These are phyloP conservation scores for Sanguinoderma infundibulare DNA, from an alignment of 1,284 basidiomycete species.

Conservation along the genomic window DNA sequence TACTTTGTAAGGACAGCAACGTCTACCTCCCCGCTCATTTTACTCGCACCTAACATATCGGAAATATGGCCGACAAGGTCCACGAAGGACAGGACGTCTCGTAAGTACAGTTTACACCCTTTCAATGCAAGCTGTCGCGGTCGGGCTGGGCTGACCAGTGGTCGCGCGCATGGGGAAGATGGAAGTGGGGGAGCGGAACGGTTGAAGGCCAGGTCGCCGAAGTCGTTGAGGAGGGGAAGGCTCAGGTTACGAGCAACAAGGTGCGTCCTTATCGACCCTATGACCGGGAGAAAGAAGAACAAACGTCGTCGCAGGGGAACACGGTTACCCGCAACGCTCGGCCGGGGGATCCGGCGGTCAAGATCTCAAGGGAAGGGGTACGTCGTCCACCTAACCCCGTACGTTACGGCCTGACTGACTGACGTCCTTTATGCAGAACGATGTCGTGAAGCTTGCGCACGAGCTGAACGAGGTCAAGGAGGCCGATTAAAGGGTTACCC, in stretches of 20 bases:
- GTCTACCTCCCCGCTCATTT: neutral
- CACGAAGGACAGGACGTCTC: conserved; percentile 37
- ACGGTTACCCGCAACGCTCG: conserved; percentile 41
- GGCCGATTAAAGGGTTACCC: conserved; percentile 15
- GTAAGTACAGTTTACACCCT: conserved; percentile 20
- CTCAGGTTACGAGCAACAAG: conserved; percentile 45
- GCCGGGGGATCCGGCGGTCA: conserved; percentile 45
- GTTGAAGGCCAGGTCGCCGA: conserved; percentile 35
- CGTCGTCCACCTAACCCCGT: conserved; percentile 12
- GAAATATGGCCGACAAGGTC: conserved; percentile 35
- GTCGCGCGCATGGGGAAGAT: conserved; percentile 29
- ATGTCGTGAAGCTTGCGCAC: conserved; percentile 47
- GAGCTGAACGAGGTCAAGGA: conserved; percentile 43
- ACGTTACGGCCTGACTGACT: neutral
- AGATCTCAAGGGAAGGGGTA: conserved; percentile 43
- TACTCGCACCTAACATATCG: neutral
- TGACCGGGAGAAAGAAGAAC: neutral
- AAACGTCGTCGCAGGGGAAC: conserved; percentile 38
- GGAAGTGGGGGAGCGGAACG: conserved; percentile 39
- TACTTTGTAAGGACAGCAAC: neutral
- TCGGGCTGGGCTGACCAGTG: neutral
- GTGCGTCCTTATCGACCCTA: conserved; percentile 21
- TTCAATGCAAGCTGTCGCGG: neutral
- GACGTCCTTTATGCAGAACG: conserved; percentile 34
- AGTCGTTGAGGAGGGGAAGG: conserved; percentile 42